Evolutionary conservation across 2,329 filamentous ascomycete species (phyloP), one percentile per base, ranked within the genome.

Genomic region (Stagonosporopsis tanaceti): DNA sequence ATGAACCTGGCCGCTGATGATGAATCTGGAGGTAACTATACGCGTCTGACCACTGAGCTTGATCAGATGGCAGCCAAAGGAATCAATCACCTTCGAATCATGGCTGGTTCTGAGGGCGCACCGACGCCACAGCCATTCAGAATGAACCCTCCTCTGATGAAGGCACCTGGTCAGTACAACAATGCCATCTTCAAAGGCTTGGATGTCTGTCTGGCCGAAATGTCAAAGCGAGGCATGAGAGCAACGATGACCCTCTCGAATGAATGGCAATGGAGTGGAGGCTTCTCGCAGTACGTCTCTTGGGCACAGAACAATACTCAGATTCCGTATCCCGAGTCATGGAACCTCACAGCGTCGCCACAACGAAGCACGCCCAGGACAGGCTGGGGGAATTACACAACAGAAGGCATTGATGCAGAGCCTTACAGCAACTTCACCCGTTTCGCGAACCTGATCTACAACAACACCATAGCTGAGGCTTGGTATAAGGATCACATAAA

Each of bases 201-300:
- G 15, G 76, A 78, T 39, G 65, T 72, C 12, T 78, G 76, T 47
- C 65, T 78, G 12, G 71, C 66, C n/a, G 76, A 78, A 55, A 77
- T 78, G 71, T 68, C 68, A 7, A 74, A 75, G 55, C 64, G 76
- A 7, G 75, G 76, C 5, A 78, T 78, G 70, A 67, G 76, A 20
- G 76, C 76, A 20, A 78, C 76, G 12, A 78, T 78, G 75, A 77
- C 76, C 0, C 59, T 78, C 3, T 69, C 65, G 7, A 71, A 77
- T 41, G 71, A 77, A 60, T 78, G 76, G 76, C 76, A 78, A 50
- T 78, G 76, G 76, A 68, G 62, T 15, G 76, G 76, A 7, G 76
- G 76, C 0, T 77, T 77, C 34, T 71, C 66, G 2, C 76, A 77
- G 50, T 78, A 73, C 52, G 73, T 78, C 1, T 72, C 66, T 2